phyloP scores from a whole-genome alignment of 805 yeast species.

The Saccharomycopsis javanensis region DNA sequence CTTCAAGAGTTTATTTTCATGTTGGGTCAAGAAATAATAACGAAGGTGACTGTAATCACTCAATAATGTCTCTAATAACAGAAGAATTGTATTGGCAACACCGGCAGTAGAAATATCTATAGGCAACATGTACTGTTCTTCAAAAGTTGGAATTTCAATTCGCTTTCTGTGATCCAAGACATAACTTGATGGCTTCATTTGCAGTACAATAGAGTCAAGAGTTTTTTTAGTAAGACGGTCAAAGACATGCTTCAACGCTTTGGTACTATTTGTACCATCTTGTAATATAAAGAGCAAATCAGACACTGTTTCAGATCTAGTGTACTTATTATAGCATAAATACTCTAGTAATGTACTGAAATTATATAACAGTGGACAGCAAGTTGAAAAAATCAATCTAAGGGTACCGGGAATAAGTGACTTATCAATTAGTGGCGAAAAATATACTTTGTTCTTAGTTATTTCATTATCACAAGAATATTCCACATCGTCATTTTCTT shows the following conservation, averaged over 20 bases:
- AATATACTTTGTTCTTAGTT: slow-evolving; percentile 32
- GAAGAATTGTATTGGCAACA: slow-evolving; percentile 71
- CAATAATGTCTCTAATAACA: slow-evolving; percentile 59
- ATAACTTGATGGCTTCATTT: not conserved
- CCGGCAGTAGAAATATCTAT: slow-evolving; percentile 54
- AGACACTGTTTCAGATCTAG: slow-evolving; percentile 64
- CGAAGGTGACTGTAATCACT: slow-evolving; percentile 60
- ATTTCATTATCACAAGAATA: slow-evolving; percentile 23
- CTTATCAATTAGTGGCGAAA: slow-evolving; percentile 62
- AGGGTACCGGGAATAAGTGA: slow-evolving; percentile 66
- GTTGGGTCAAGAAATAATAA: slow-evolving; percentile 70
- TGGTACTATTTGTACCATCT: slow-evolving; percentile 61
- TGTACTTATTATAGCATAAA: slow-evolving; percentile 68
- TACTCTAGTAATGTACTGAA: slow-evolving; percentile 57
- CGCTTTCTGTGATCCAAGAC: not conserved
- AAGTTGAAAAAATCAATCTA: slow-evolving; percentile 62
- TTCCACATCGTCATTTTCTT: slow-evolving; percentile 20
- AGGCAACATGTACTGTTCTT: slow-evolving; percentile 33
- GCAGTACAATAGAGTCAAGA: slow-evolving; percentile 18
- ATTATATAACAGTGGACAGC: slow-evolving; percentile 19
- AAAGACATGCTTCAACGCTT: slow-evolving; percentile 53
- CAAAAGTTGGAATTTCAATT: slow-evolving; percentile 6
- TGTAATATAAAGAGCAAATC: slow-evolving; percentile 57
- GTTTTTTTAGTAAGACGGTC: slow-evolving; percentile 46
- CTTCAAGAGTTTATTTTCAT: slow-evolving; percentile 32